Evolutionary conservation across 1,284 basidiomycete species (phyloP).

Genomic region (Anthracocystis walkeri): DNA sequence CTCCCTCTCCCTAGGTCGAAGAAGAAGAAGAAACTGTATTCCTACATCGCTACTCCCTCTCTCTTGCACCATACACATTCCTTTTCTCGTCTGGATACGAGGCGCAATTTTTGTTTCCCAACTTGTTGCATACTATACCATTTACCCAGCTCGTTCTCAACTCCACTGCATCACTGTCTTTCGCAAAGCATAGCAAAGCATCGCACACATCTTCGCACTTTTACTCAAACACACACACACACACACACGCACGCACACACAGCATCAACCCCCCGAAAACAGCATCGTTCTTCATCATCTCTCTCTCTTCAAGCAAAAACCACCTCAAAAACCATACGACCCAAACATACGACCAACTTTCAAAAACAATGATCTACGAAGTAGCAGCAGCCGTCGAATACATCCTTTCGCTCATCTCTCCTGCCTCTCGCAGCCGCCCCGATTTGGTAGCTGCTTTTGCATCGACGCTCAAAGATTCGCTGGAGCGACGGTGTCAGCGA

Average conservation of each 20-base stretch:
- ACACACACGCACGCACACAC: too few relatives aligned
- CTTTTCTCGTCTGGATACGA: conserved; percentile 46
- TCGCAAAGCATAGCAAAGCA: neutral
- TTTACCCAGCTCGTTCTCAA: neutral
- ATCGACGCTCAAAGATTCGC: conserved; percentile 47
- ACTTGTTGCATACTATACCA: neutral
- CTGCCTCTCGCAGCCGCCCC: neutral
- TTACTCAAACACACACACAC: too few relatives aligned
- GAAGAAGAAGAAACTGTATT: too few relatives aligned
- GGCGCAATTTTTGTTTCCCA: conserved; percentile 1
- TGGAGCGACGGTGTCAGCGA: conserved; percentile 40
- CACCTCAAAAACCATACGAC: too few relatives aligned
- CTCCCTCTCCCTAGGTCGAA: too few relatives aligned
- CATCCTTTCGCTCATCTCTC: conserved; percentile 30
- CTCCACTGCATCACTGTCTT: conserved; percentile 1
- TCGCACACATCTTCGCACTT: too few relatives aligned
- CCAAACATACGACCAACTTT: too few relatives aligned
- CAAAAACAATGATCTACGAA: conserved; percentile 50
- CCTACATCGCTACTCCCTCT: neutral
- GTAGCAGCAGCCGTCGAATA: conserved; percentile 49
- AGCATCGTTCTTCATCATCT: too few relatives aligned
- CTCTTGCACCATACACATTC: neutral
- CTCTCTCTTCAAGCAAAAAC: too few relatives aligned
- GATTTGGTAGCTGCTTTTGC: conserved; percentile 34
- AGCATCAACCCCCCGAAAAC: too few relatives aligned